Evolutionary conservation across 148 eudicot species (phyloP).

Genomic region (Nepenthes gracilis): DNA sequence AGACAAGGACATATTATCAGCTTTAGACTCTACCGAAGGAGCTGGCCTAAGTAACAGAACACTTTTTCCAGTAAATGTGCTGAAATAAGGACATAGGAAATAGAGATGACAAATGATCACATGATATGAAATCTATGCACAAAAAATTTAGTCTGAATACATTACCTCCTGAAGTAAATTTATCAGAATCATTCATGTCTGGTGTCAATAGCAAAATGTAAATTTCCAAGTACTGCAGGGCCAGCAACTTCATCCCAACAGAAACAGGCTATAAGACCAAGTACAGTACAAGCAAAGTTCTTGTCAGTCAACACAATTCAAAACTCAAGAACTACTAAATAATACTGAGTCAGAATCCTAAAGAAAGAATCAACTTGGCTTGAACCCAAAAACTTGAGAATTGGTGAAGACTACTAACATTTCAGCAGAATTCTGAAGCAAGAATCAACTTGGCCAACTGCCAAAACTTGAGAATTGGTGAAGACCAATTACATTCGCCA

Average conservation of each 20-base stretch:
- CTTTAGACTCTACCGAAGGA: no score
- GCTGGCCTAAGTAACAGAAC: no score
- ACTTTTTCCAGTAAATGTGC: no score
- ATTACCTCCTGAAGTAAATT: constrained; percentile 46
- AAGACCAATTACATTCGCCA: no score
- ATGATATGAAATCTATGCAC: not conserved
- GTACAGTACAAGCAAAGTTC: constrained; percentile 5
- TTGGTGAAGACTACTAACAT: no score
- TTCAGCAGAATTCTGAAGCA: no score
- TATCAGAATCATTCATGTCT: constrained; percentile 37
- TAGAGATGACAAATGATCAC: not conserved
- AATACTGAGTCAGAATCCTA: not conserved
- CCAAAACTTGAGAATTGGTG: no score
- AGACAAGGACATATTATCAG: no score
- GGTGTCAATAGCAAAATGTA: constrained; percentile 55
- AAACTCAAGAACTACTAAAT: not conserved
- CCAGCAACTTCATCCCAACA: constrained; percentile 58
- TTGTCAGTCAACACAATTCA: constrained; percentile 4
- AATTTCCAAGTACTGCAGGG: constrained; percentile 76
- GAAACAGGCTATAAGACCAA: constrained; percentile 39
- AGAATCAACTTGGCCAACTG: no score
- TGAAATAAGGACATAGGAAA: no score
- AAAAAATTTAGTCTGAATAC: not conserved
- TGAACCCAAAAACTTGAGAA: not conserved
- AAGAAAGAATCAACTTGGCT: not conserved